Base-by-base conservation (phyloP, 805 yeast species). In the Wickerhamiella slavikovae region DNA sequence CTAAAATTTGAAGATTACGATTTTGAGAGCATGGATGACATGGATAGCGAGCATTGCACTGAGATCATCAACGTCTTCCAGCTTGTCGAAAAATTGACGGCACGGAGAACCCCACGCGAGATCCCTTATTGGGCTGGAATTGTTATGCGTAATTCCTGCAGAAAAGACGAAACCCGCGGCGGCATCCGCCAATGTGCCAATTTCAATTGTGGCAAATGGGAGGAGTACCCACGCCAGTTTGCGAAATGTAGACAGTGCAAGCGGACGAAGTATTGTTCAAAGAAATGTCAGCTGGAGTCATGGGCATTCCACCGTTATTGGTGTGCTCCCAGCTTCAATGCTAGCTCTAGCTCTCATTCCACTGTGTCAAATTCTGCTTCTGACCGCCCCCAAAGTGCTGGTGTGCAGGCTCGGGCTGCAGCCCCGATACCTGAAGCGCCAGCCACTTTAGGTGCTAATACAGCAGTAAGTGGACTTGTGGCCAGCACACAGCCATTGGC, bases 51-150 rank as follows among this genome's bases (percentile, higher is more conserved):
- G 36, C 54, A 54, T 34, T 49, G 51, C 29, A 56, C 59, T 12
- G 62, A 62, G 22, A 29, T 38, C 3, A 33, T 55, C 17, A 80
- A 85, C 47, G 54, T 85, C 17, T 85, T 89, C 54, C 93, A 93
- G 7, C 54, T 85, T 39, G 95, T 85, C 22, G 98, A 85, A 50
- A 71, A 77, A 49, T 85, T 79, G 48, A 85, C 96, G 0, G 65
- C 68, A 13, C 62, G 62, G 32, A 59, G 64, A 30, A 67, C 74
- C 39, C 68, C 79, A 3, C 66, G 72, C 25, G 94, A 83, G 40
- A 69, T 82, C 60, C 73, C 76, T 40, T 82, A 83, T 51, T 85
- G 98, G 98, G 79, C 95, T 2, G 89, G 93, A 3, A 93, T 85
- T n/a, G 80, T 83, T 23, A 89, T 89, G 83, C 62, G 96, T 32